Percentiles rank a stretch among this genome's conserved stretches.
phyloP scores from a whole-genome alignment of 176 grass and related monocot genomes.

The Aegilops tauschii region DNA sequence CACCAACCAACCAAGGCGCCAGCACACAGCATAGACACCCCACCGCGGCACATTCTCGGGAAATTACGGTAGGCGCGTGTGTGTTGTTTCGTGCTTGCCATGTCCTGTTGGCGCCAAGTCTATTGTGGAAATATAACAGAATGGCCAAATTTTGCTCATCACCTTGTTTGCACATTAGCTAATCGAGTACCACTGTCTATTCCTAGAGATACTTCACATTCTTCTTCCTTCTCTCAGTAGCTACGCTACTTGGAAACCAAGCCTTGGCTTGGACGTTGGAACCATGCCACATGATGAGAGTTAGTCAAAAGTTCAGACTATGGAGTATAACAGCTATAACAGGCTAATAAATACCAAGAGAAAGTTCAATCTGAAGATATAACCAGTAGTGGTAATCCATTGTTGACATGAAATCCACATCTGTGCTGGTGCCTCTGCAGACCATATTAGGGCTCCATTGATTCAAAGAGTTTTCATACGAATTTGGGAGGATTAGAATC shows the following conservation, averaged over 20 bases:
- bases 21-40: neutral
- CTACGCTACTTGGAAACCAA: neutral
- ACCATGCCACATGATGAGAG: neutral
- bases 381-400: neutral
- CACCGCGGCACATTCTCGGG: neutral
- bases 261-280: neutral
- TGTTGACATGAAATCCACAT: neutral
- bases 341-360: neutral
- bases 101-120: constrained; percentile 12
- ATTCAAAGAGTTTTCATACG: too few relatives aligned
- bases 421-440: neutral
- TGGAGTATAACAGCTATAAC: neutral
- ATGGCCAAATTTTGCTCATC: neutral
- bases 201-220: neutral
- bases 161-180: neutral
- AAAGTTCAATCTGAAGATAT: neutral
- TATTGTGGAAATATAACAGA: constrained; percentile 26
- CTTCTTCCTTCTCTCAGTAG: neutral
- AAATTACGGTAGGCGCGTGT: neutral
- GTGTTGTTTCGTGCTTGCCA: constrained; percentile 1
- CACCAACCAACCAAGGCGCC: neutral
- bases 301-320: neutral
- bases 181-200: constrained; percentile 8
- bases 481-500: too few relatives aligned
- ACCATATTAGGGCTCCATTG: neutral